Evolutionary conservation across 1,284 basidiomycete genomes (phyloP), one percentile per base, ranked within the genome.

Genomic region (Schizopora paradoxa): DNA sequence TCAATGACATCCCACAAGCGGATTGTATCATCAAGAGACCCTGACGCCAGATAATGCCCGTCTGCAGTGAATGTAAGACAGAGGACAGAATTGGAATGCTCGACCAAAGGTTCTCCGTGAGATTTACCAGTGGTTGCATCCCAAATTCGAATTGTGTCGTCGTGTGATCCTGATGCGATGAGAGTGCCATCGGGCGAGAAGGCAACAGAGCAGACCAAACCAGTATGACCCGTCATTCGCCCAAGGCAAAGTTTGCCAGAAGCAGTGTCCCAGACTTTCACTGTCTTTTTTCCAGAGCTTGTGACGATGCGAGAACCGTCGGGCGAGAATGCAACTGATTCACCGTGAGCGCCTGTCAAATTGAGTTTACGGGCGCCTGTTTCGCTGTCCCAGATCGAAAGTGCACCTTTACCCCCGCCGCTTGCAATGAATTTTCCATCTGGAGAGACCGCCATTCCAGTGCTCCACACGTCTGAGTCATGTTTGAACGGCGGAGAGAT

Each of bases 51-150:
- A 7, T 32, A 37, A 16, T 27, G 48, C 18, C 53, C 54, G 41
- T 55, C 45, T 7, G 36, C 13, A 11, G 36, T 41, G 18, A 45
- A 27, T 13, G 54, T 52, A 16, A 54, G 49, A 19, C 48, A 36
- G 40, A 43, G 50, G 23, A 59, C 45, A 13, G 58, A 56, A 4
- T n/a, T n/a, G n/a, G n/a, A n/a, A n/a, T n/a, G n/a, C n/a, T n/a
- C n/a, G n/a, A n/a, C n/a, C n/a, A n/a, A n/a, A n/a, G n/a, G n/a
- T n/a, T n/a, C n/a, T n/a, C n/a, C n/a, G n/a, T n/a, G n/a, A n/a
- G n/a, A n/a, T n/a, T n/a, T n/a, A n/a, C n/a, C n/a, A n/a, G n/a
- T n/a, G n/a, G n/a, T n/a, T n/a, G n/a, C n/a, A n/a, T 31, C 28
- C 28, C 28, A 31, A 13, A 48, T 18, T 14, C 34, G 31, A 14